Conservation (phyloP, 208 protist species). For the Angomonas deanei region DNA sequence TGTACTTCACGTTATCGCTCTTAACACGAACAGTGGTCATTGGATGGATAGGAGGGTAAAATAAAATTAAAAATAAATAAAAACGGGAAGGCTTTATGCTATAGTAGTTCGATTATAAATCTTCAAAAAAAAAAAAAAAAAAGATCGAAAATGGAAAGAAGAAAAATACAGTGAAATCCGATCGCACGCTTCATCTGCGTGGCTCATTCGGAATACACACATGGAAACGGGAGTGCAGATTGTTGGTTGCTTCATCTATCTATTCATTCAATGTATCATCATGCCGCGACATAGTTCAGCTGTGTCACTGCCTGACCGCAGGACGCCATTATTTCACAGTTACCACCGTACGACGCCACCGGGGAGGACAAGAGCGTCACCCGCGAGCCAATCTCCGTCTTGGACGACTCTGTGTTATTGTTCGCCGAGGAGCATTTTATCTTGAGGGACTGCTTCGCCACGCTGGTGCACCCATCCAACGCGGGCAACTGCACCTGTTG, state of each 20-base stretch:
- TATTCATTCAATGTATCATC: neutral
- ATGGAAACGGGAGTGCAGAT: neutral
- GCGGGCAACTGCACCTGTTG: conserved; percentile 46
- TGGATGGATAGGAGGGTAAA: neutral
- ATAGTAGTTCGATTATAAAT: neutral
- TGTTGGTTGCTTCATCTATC: neutral
- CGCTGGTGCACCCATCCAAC: conserved; percentile 25
- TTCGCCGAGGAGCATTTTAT: neutral
- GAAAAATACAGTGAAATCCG: no score
- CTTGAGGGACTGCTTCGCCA: conserved; percentile 12
- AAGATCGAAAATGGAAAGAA: no score
- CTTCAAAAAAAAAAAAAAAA: conserved; percentile 1
- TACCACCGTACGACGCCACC: conserved; percentile 43
- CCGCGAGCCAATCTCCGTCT: conserved; percentile 38
- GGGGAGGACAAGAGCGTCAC: conserved; percentile 46
- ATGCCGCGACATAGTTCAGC: conserved; percentile 40
- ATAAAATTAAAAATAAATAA: neutral
- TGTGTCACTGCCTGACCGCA: conserved; percentile 69
- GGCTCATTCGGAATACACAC: no score
- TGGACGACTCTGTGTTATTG: conserved; percentile 8
- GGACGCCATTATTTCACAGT: conserved; percentile 55
- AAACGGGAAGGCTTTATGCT: neutral
- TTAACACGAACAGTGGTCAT: neutral
- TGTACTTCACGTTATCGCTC: conserved; percentile 8
- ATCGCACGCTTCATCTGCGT: no score